These are phyloP conservation scores for Cyathus striatus DNA, from an alignment of 768 basidiomycete species.

Conservation along the genomic window DNA sequence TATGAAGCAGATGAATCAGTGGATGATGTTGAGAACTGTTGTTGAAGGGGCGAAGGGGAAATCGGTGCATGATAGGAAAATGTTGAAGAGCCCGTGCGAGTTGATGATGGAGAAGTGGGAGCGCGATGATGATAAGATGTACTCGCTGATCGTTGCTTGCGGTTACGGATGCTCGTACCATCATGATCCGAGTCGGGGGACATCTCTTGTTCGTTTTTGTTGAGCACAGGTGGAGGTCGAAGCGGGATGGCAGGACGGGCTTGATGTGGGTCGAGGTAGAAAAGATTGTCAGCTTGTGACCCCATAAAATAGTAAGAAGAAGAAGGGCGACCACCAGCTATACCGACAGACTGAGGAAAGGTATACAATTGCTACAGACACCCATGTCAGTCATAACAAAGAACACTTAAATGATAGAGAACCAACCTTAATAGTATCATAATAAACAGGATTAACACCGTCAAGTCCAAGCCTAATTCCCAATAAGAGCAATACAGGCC, in stretches of 20 bases:
- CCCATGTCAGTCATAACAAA: conserved; percentile 1
- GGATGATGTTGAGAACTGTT: conserved; percentile 47
- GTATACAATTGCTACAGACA: conserved; percentile 69
- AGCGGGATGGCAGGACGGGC: conserved; percentile 74
- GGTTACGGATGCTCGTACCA: conserved; percentile 7
- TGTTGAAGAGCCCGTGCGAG: conserved; percentile 47
- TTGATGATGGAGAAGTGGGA: conserved; percentile 49
- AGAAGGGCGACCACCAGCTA: conserved; percentile 94
- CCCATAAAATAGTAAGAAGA: conserved; percentile 98
- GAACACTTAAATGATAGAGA: conserved; percentile 1
- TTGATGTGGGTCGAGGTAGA: conserved; percentile 80
- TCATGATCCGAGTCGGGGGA: conserved; percentile 16
- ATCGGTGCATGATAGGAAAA: conserved; percentile 49
- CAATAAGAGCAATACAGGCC: conserved; percentile 81
- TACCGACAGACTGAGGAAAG: conserved; percentile 93
- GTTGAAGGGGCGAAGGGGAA: conserved; percentile 63
- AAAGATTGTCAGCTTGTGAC: conserved; percentile 80
- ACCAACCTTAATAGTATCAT: conserved; percentile 62
- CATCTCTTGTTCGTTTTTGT: conserved; percentile 6
- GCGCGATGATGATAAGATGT: conserved; percentile 23
- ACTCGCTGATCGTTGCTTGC: conserved; percentile 1
- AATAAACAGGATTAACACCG: conserved; percentile 93
- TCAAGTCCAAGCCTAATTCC: conserved; percentile 87
- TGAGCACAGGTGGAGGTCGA: conserved; percentile 28
- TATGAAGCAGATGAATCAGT: conserved; percentile 15